Conservation (phyloP, 495 filamentous ascomycete genomes). For the Xanthoparmelia taractica region DNA sequence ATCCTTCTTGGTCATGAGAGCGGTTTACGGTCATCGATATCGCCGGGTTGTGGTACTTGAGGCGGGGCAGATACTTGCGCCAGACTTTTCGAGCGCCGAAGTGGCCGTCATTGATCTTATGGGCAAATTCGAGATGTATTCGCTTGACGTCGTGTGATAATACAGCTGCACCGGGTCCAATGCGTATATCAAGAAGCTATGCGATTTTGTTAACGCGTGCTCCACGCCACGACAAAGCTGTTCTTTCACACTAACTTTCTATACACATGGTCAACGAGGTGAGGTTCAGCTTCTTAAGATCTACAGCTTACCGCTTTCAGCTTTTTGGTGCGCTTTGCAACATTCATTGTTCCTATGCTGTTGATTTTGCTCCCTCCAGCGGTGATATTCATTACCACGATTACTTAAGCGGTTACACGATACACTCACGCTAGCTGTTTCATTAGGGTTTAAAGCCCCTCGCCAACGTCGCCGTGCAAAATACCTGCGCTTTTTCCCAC, state of each 20-base stretch:
- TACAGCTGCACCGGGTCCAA: slow-evolving; percentile 74
- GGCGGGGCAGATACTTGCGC: slow-evolving; percentile 67
- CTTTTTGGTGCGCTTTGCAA: slow-evolving; percentile 70
- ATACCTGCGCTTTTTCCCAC: not conserved
- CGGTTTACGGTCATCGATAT: slow-evolving; percentile 76
- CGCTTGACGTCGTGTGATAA: slow-evolving; percentile 70
- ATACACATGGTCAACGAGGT: slow-evolving; percentile 20
- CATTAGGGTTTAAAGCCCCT: no score
- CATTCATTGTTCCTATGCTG: slow-evolving; percentile 57
- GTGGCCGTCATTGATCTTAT: slow-evolving; percentile 58
- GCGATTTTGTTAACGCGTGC: slow-evolving; percentile 17
- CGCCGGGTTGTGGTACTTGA: slow-evolving; percentile 91
- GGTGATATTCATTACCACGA: not conserved
- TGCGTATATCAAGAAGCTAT: slow-evolving; percentile 62
- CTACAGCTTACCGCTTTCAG: slow-evolving; percentile 61
- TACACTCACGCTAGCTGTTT: slow-evolving; percentile 3
- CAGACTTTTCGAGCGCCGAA: slow-evolving; percentile 87
- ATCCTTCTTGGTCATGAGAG: slow-evolving; percentile 46
- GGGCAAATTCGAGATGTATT: slow-evolving; percentile 75
- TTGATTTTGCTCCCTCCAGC: not conserved
- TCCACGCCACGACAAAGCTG: not conserved
- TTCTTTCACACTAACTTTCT: slow-evolving; percentile 34
- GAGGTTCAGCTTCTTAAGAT: slow-evolving; percentile 34
- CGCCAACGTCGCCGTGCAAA: not conserved
- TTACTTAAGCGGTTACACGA: not conserved